Base-by-base conservation (phyloP, 345 rosid species). In the Boechera stricta region DNA sequence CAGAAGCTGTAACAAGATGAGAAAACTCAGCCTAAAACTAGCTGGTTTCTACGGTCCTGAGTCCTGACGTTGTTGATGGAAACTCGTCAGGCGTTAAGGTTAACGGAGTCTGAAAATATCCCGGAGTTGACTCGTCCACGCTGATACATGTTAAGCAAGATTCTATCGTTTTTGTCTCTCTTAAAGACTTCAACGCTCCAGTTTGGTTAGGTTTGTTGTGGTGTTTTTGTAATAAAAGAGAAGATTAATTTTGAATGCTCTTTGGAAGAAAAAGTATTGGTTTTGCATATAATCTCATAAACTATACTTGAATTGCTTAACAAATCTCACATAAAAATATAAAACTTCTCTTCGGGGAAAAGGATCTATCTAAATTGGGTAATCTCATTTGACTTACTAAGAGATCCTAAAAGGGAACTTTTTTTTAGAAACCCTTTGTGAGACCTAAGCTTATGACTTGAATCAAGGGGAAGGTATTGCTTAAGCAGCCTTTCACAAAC, bases 391-490 rank as follows among this genome's bases (percentile, higher is more conserved):
- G 31, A 59, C 63, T 21, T 10, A 6, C 33, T 35, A 31, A 44
- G 15, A 44, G 13, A 52, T 75, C 59, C 62, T 45, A 42, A n/a
- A 44, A 24, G 2, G 3, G 56, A 21, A 35, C 2, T 1, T 6
- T 1, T 35, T 36, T 2, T 11, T 10, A 33, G 64, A 72, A 78
- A 78, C 64, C 74, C 47, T 10, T 60, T 42, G 58, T 32, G 36
- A 57, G 51, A 66, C 28, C 44, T 65, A 18, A 42, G 26, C 49
- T 41, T 48, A 57, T 71, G 67, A 49, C 51, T 78, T 67, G 64
- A 53, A 13, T 35, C 5, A 58, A 52, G 70, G 81, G 77, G 42
- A 78, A 72, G 78, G 74, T 72, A 72, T 72, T 58, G 58, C 77
- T 72, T 78, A 71, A 77, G 31, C 54, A 49, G 53, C 45, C 53